These are phyloP conservation scores for Blakeslea trispora DNA, from an alignment of 371 early-diverging fungal genomes.

Conservation along the genomic window DNA sequence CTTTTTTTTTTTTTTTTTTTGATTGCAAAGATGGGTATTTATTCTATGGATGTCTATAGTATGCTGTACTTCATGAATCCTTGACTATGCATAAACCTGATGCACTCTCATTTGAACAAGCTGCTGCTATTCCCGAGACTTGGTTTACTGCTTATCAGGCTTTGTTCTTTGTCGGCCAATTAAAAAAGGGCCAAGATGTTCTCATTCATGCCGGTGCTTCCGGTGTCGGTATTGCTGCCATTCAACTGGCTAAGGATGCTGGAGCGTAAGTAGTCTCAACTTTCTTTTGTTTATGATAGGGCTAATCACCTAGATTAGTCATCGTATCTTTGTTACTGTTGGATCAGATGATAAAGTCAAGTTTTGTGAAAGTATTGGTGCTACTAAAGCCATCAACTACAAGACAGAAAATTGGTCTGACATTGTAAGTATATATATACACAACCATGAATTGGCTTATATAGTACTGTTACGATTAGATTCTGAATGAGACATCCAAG, in stretches of 20 bases:
- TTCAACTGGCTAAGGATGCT: conserved; percentile 70
- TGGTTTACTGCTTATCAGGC: conserved; percentile 86
- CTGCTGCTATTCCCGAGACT: conserved; percentile 75
- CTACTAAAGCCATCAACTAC: conserved; percentile 77
- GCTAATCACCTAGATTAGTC: not conserved
- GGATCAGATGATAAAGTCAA: conserved; percentile 67
- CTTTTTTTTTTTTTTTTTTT: no score
- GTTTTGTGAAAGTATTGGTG: conserved; percentile 69
- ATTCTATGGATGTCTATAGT: no score
- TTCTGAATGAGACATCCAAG: conserved; percentile 55
- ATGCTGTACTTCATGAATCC: conserved; percentile 60
- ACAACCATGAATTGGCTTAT: no score
- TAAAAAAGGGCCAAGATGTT: conserved; percentile 64
- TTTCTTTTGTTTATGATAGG: conserved; percentile 6
- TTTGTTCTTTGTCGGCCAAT: conserved; percentile 58
- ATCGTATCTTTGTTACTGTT: conserved; percentile 67
- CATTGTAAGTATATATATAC: conserved; percentile 40
- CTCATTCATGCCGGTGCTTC: conserved; percentile 83
- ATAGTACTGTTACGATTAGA: conserved; percentile 24
- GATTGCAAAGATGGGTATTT: no score
- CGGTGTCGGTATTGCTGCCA: conserved; percentile 76
- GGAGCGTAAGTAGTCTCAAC: conserved; percentile 73
- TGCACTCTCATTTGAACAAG: conserved; percentile 59
- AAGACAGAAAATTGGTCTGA: conserved; percentile 62
- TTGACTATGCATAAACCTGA: conserved; percentile 67